These are phyloP conservation scores for Rickenella mellea DNA, from an alignment of 768 basidiomycete species.

Conservation along the genomic window DNA sequence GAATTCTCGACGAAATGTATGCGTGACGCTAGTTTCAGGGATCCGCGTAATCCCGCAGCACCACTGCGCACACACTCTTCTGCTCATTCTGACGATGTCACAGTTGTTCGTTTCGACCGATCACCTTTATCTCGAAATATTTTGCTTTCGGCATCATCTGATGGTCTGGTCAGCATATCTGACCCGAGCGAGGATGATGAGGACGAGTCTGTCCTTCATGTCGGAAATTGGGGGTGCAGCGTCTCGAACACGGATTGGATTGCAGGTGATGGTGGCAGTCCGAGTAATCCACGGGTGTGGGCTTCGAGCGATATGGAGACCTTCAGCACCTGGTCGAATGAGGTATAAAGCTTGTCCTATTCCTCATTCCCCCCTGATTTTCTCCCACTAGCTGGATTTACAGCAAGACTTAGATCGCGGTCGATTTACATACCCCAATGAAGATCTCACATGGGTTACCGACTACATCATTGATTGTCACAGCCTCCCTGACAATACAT, in stretches of 20 bases:
- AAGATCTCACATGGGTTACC: conserved; percentile 60
- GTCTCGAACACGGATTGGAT: conserved; percentile 72
- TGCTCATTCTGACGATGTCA: conserved; percentile 92
- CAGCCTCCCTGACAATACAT: conserved; percentile 21
- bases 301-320: conserved; percentile 93
- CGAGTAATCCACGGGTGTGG: conserved; percentile 68
- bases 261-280: conserved; percentile 18
- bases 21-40: conserved; percentile 37
- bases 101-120: conserved; percentile 51
- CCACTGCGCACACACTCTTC: conserved; percentile 71
- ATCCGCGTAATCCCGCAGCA: conserved; percentile 66
- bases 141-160: conserved; percentile 75
- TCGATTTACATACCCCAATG: conserved; percentile 47
- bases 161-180: conserved; percentile 71
- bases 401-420: conserved; percentile 54
- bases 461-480: conserved; percentile 63
- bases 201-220: conserved; percentile 73
- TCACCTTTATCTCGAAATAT: conserved; percentile 17
- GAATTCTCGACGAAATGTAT: conserved; percentile 3
- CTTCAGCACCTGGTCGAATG: conserved; percentile 72
- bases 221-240: conserved; percentile 83
- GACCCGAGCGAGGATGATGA: conserved; percentile 72
- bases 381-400: conserved; percentile 43
- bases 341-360: conserved; percentile 31
- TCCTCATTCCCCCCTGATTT: neutral